phyloP scores from a whole-genome alignment of 1,139 yeast genomes.

The Saccharomyces pastorianus region DNA sequence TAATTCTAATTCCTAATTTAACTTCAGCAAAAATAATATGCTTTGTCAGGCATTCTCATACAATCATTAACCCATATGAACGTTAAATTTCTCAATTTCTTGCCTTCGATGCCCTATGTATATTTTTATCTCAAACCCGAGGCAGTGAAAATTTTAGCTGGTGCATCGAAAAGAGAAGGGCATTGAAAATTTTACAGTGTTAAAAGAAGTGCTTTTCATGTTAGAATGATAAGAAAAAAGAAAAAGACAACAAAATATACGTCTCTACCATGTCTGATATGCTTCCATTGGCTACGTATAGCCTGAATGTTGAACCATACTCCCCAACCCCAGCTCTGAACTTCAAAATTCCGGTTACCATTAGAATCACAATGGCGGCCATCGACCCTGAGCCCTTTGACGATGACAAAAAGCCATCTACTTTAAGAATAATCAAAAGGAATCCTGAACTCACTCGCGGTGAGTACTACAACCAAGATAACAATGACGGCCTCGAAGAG shows the following conservation, averaged over 20 bases:
- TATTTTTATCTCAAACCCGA: not conserved
- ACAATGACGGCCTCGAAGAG: conserved; percentile 38
- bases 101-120: not conserved
- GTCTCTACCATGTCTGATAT: not conserved
- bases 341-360: conserved; percentile 78
- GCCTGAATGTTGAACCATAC: conserved; percentile 38
- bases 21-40: not conserved
- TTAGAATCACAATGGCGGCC: conserved; percentile 91
- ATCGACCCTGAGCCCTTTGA: conserved; percentile 85
- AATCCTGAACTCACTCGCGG: conserved; percentile 35
- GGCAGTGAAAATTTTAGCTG: not conserved
- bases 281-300: conserved; percentile 27
- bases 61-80: not conserved
- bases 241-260: not conserved
- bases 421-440: conserved; percentile 43
- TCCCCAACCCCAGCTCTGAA: conserved; percentile 80
- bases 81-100: not conserved
- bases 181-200: not conserved
- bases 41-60: not conserved
- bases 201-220: not conserved
- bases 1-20: not conserved
- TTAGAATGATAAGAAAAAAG: not conserved
- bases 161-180: not conserved
- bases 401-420: conserved; percentile 72
- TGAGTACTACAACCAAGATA: conserved; percentile 24